Conservation (phyloP, 371 early-diverging fungal genomes). For the Apophysomyces sp. region DNA sequence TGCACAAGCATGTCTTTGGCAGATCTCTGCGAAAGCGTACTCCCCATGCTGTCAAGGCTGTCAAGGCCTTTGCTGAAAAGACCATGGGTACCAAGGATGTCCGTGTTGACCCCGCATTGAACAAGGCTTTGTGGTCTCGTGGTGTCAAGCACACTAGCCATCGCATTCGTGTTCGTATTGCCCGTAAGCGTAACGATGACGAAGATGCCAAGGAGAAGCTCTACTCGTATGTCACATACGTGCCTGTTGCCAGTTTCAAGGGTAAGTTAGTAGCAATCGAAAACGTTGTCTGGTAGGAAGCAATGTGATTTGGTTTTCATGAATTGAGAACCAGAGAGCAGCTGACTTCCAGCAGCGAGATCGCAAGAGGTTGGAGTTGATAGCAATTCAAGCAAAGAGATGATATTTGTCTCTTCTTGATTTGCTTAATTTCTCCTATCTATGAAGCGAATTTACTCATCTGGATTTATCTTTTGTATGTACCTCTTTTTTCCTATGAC, state of each 20-base stretch:
- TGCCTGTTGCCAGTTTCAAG: constrained; percentile 82
- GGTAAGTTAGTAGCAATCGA: constrained; percentile 32
- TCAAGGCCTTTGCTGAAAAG: constrained; percentile 79
- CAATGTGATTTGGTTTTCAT: not conserved
- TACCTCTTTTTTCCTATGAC: not conserved
- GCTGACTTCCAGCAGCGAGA: constrained; percentile 16
- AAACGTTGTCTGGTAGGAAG: constrained; percentile 14
- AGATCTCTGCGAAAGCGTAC: constrained; percentile 92
- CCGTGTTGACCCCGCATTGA: constrained; percentile 70
- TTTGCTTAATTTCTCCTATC: constrained; percentile 11
- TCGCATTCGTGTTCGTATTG: constrained; percentile 87
- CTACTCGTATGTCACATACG: constrained; percentile 83
- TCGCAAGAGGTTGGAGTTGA: constrained; percentile 16
- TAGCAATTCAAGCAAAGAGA: not conserved
- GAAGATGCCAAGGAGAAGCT: constrained; percentile 91
- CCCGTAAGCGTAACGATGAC: constrained; percentile 89
- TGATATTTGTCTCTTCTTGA: not conserved
- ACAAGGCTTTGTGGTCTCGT: constrained; percentile 79
- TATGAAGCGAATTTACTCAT: constrained; percentile 13
- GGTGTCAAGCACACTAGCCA: constrained; percentile 88
- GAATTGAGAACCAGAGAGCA: not conserved
- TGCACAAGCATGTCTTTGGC: constrained; percentile 83
- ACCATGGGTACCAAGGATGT: constrained; percentile 85
- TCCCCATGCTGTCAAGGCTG: constrained; percentile 87
- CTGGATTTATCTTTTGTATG: not conserved